A percentile compares a stretch with the other conserved stretches of the same genome.
Conservation (phyloP, 441 rosid genomes). For the Populus hybrid region DNA sequence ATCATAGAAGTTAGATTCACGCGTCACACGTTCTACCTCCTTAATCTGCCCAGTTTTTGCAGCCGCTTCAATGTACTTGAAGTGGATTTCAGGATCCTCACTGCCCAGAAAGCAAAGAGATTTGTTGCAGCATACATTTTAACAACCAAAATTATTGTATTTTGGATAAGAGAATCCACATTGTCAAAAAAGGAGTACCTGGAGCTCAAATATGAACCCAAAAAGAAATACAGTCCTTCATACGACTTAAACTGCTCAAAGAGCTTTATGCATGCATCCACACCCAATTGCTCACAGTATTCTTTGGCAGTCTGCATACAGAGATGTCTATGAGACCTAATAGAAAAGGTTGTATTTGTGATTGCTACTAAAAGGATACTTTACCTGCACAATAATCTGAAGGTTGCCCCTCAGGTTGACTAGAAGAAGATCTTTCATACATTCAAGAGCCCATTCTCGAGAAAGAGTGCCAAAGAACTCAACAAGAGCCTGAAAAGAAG, state of each 20-base stretch:
- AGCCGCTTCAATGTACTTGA: constrained; percentile 85
- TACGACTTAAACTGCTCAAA: constrained; percentile 93
- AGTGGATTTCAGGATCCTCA: constrained; percentile 87
- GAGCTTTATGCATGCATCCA: constrained; percentile 76
- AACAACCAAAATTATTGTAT: not conserved
- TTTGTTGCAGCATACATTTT: not conserved
- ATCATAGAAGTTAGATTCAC: constrained; percentile 84
- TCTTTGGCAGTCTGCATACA: constrained; percentile 70
- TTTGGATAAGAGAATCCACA: not conserved
- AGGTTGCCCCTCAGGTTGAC: constrained; percentile 85
- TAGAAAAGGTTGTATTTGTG: not conserved
- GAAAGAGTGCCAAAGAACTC: constrained; percentile 92
- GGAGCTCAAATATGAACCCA: constrained; percentile 85
- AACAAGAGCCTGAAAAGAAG: constrained; percentile 60
- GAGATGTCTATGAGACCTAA: not conserved
- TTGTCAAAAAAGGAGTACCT: constrained; percentile 42
- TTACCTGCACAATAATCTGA: constrained; percentile 88
- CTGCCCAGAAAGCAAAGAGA: constrained; percentile 27
- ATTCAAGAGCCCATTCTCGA: constrained; percentile 90
- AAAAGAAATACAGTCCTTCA: constrained; percentile 83
- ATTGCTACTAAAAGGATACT: not conserved
- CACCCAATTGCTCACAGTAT: constrained; percentile 85
- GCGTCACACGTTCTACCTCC: constrained; percentile 88
- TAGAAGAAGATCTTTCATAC: constrained; percentile 88
- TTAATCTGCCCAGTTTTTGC: constrained; percentile 89